Base-by-base conservation (phyloP, 2,329 filamentous ascomycete species). In the Mycogone perniciosa region DNA sequence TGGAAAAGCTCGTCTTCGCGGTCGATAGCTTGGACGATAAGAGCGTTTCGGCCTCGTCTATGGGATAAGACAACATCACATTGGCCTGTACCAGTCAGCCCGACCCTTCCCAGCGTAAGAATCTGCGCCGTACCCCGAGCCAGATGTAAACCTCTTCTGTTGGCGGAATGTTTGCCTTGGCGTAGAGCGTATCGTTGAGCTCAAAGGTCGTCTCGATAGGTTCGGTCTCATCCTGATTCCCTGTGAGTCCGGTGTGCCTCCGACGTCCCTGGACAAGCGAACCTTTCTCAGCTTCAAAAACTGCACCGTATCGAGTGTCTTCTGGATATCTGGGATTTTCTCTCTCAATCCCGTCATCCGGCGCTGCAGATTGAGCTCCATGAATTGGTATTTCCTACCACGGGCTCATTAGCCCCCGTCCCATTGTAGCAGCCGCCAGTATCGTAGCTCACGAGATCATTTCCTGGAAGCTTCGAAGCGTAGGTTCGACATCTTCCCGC, bases 291-390 rank as follows among this genome's bases (percentile, higher is more conserved):
- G 77, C 72, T 88, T 86, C 55, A 99, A 67, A 63, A 97, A 97
- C 52, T 76, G 79, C 46, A 97, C 92, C 13, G 89, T 93, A 54
- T 97, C 92, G 53, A 97, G 72, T 1, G 93, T 97, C 76, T 96
- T 96, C 63, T 89, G 85, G 57, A 99, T 97, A 67, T 99, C 93
- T 0, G 93, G 93, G 59, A 99, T 90, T 75, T 97, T 99, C 64
- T 96, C 91, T 64, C 85, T 88, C 50, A 99, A 74, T 2, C 91
- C 90, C 4, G 79, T 76, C 48, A 88, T 85, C 44, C 93, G 82
- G 56, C 89, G 81, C 68, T 95, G 86, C 53, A 93, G 88, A 70
- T 96, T 97, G 66, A 86, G 77, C 73, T 97, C 90, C 93, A 99
- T 99, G 73, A 97, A 99, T 70, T 97, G 93, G 75, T 99, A 99